Base-by-base conservation (phyloP, 352 stramenopile species). In the Aphanomyces euteiches region DNA sequence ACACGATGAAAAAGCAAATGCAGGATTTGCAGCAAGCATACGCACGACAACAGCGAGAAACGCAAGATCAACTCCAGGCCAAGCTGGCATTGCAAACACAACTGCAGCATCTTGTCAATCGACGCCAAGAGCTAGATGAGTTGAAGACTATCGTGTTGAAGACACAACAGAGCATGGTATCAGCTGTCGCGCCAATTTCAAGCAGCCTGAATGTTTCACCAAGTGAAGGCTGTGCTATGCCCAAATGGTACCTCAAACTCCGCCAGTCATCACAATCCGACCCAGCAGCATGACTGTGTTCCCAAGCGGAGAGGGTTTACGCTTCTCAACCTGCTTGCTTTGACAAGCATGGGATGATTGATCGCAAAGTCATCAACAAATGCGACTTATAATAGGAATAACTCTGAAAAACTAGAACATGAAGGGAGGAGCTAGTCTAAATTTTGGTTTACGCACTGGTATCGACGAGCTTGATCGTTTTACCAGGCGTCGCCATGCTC, bases 191-290 rank as follows among this genome's bases (percentile, higher is more conserved):
- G 38, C 15, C 60, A 43, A 43, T 56, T 57, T 19, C 39, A 5
- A 8, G 61, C 8, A 56, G 8, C 19, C 39, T 36, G 7, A 61
- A 28, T 34, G 7, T 15, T 56, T 19, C 2, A 8, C 12, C 8
- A 54, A 6, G 3, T 53, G 43, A 4, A 54, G 78, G 2, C 78
- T 59, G 28, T 28, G 28, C 58, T 67, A 70, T 76, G 10, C 82
- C 83, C 36, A 87, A 76, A 48, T 90, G 84, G 83, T 90, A 90
- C 72, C 79, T 78, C 38, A 87, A 89, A 65, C 72, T 92, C 48
- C 78, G 82, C 17, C 50, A 58, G 45, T n/a, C 13, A 19, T 2
- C 13, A 19, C n/a, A 15, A 19, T 53, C 45, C 1, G 45, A 15
- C 45, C 13, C 45, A 2, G n/a, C 45, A 53, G 13, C 1, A 53